Percentiles rank a stretch among this genome's conserved stretches.
These are phyloP conservation scores for Ophiorrhiza pumila DNA, from an alignment of 257 asterid species.

Conservation along the genomic window DNA sequence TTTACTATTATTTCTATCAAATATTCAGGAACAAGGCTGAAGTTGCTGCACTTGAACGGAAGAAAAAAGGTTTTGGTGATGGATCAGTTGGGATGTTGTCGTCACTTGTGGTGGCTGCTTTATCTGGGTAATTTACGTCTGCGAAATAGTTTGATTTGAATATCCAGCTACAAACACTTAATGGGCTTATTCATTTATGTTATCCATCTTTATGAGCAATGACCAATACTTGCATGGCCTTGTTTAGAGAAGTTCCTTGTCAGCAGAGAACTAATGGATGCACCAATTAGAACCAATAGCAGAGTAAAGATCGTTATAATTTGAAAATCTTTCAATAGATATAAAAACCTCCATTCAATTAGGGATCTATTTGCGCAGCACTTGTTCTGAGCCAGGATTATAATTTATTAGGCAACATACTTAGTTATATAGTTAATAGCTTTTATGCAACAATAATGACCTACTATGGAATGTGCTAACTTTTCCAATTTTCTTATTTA, in stretches of 20 bases:
- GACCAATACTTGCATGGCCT: neutral
- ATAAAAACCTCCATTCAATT: neutral
- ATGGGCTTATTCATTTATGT: neutral
- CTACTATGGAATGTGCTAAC: neutral
- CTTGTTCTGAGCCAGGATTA: neutral
- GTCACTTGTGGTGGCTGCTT: slow-evolving; percentile 85
- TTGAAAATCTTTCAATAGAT: neutral
- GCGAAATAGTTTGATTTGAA: slow-evolving; percentile 3
- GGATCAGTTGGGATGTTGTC: slow-evolving; percentile 96
- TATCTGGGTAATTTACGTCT: slow-evolving; percentile 67
- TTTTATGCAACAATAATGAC: too few relatives aligned
- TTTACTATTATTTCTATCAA: slow-evolving; percentile 99
- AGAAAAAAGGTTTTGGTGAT: slow-evolving; percentile 74
- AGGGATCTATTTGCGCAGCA: neutral
- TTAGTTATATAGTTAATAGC: too few relatives aligned
- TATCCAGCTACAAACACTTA: neutral
- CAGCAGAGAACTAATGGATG: neutral
- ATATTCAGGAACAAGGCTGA: slow-evolving; percentile 88
- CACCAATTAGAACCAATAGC: neutral
- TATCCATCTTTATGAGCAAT: neutral
- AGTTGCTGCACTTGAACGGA: slow-evolving; percentile 59
- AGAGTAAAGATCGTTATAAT: too few relatives aligned
- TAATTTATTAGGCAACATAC: too few relatives aligned
- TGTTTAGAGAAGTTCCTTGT: neutral
- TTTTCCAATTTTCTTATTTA: neutral